These are phyloP conservation scores for Botrytis aclada DNA, from an alignment of 2,329 filamentous ascomycete species.

Conservation along the genomic window DNA sequence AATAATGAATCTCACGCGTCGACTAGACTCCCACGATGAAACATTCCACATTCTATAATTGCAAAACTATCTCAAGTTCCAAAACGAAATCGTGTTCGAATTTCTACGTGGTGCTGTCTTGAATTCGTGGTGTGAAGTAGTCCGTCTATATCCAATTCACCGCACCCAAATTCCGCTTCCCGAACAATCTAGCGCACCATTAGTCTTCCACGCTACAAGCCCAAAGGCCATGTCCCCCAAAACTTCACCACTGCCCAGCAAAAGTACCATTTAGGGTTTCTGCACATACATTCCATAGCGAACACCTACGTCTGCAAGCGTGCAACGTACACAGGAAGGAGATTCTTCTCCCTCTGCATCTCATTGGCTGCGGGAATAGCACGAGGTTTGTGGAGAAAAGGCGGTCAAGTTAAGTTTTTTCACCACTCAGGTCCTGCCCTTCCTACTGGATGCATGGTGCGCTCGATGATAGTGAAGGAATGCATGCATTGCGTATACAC, in stretches of 20 bases:
- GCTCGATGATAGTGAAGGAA: neutral
- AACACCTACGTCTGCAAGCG: neutral
- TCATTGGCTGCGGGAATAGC: neutral
- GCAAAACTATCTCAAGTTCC: neutral
- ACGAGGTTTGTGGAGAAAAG: neutral
- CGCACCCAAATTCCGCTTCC: neutral
- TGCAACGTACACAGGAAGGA: neutral
- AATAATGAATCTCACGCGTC: neutral
- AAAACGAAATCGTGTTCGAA: neutral
- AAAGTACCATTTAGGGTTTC: neutral
- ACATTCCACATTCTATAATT: neutral
- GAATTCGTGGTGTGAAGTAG: neutral
- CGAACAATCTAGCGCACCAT: neutral
- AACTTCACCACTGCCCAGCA: neutral
- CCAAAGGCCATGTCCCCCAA: neutral
- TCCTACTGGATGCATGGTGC: neutral
- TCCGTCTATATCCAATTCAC: neutral
- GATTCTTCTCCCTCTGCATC: neutral
- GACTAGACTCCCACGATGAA: neutral
- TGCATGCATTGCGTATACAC: slow-evolving; percentile 7
- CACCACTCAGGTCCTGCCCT: neutral
- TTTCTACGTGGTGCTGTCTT: neutral
- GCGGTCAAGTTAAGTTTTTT: neutral
- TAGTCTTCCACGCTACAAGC: neutral
- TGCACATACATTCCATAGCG: neutral